Evolutionary conservation across 1,139 yeast species (phyloP).

Genomic region (Suhomyces chickasaworum): DNA sequence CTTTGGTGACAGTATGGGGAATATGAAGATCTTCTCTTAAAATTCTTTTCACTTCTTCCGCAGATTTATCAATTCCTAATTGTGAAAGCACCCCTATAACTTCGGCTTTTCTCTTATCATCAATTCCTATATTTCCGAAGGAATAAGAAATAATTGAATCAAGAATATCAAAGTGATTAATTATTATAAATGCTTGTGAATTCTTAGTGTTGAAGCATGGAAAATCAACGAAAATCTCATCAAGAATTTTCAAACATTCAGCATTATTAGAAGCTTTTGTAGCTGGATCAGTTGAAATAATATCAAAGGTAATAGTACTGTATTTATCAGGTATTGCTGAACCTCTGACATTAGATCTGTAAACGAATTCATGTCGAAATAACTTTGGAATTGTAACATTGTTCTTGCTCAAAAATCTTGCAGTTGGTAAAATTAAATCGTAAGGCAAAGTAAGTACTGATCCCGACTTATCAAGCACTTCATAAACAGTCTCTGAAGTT

Average conservation of each 20-base stretch:
- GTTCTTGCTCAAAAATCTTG: slow-evolving; percentile 72
- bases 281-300: slow-evolving; percentile 54
- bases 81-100: slow-evolving; percentile 76
- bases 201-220: slow-evolving; percentile 59
- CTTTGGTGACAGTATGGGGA: slow-evolving; percentile 80
- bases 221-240: slow-evolving; percentile 64
- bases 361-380: slow-evolving; percentile 78
- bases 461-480: slow-evolving; percentile 82
- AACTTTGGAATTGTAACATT: slow-evolving; percentile 60
- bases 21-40: slow-evolving; percentile 72
- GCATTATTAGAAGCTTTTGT: slow-evolving; percentile 67
- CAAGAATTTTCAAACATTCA: slow-evolving; percentile 79
- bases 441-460: slow-evolving; percentile 85
- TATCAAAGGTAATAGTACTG: slow-evolving; percentile 85
- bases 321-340: slow-evolving; percentile 75
- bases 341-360: slow-evolving; percentile 57
- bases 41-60: slow-evolving; percentile 64
- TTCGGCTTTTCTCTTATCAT: slow-evolving; percentile 60
- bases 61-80: slow-evolving; percentile 67
- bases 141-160: slow-evolving; percentile 65
- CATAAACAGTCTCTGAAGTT: slow-evolving; percentile 65
- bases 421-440: slow-evolving; percentile 86
- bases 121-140: slow-evolving; percentile 72
- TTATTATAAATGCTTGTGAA: slow-evolving; percentile 54
- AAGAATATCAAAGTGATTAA: slow-evolving; percentile 80